These are phyloP conservation scores for Eutrema yunnanense DNA, from an alignment of 345 rosid genomes.

Conservation along the genomic window DNA sequence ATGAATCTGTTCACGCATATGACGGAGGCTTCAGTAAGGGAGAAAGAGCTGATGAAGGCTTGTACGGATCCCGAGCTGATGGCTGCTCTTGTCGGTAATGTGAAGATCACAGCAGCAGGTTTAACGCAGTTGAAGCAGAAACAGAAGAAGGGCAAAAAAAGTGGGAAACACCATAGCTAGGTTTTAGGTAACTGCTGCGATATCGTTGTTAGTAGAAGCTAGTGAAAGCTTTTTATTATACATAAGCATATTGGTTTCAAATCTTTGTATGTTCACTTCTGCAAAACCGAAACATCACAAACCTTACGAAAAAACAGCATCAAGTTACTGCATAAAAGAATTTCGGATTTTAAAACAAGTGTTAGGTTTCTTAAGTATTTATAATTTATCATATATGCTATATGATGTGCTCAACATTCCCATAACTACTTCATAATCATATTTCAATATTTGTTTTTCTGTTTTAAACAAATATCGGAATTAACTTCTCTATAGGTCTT, in stretches of 20 bases:
- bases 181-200: neutral
- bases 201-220: neutral
- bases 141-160: constrained; percentile 87
- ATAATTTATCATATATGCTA: too few relatives aligned
- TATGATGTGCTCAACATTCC: too few relatives aligned
- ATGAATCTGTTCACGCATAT: constrained; percentile 89
- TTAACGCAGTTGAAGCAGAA: constrained; percentile 92
- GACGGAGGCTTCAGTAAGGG: constrained; percentile 70
- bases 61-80: constrained; percentile 92
- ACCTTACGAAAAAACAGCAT: neutral
- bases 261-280: neutral
- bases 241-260: neutral
- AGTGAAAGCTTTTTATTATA: neutral
- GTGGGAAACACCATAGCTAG: constrained; percentile 32
- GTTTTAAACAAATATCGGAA: too few relatives aligned
- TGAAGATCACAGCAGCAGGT: constrained; percentile 86
- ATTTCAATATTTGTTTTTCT: too few relatives aligned
- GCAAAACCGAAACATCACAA: neutral
- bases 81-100: constrained; percentile 87
- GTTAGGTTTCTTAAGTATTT: too few relatives aligned
- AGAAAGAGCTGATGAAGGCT: constrained; percentile 96
- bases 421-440: too few relatives aligned
- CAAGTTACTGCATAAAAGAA: neutral
- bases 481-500: too few relatives aligned
- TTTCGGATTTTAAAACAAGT: neutral